phyloP scores from a whole-genome alignment of 2,329 filamentous ascomycete genomes.

The Diaporthe sp. region DNA sequence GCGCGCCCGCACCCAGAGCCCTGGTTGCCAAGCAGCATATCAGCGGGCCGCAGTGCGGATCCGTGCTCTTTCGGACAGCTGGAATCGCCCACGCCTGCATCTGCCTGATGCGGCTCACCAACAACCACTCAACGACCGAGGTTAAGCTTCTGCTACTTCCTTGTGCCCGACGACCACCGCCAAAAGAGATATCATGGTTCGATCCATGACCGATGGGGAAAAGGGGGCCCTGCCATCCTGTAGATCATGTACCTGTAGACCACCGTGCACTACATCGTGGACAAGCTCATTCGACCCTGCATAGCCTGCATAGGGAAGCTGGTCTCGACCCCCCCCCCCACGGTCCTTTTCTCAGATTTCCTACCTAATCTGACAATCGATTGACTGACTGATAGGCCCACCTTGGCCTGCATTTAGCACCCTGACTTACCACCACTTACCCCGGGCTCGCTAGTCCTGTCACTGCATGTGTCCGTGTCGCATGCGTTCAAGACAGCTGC shows the following conservation, averaged over 20 bases:
- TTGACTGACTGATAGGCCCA: neutral
- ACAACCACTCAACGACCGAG: neutral
- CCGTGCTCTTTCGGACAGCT: conserved; percentile 25
- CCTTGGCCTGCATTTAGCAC: conserved; percentile 12
- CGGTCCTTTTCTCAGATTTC: neutral
- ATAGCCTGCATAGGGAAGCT: neutral
- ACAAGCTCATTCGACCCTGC: neutral
- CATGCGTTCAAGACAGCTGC: neutral
- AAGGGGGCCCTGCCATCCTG: neutral
- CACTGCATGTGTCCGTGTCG: neutral
- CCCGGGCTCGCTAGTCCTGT: conserved; percentile 12
- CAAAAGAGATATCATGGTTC: neutral
- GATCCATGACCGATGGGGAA: neutral
- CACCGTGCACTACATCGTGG: neutral
- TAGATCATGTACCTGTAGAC: too few relatives aligned
- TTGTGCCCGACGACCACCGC: conserved; percentile 10
- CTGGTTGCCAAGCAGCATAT: neutral
- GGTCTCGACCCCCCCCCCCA: conserved; percentile 10
- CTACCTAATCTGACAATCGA: neutral
- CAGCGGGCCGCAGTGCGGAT: conserved; percentile 22
- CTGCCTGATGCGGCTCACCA: conserved; percentile 18
- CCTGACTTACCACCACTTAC: neutral
- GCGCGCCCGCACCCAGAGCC: neutral
- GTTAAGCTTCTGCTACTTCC: conserved; percentile 23
- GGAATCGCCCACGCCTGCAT: neutral